Percentiles rank a stretch among this genome's conserved stretches.
These are phyloP conservation scores for Saururus chinensis DNA, from an alignment of 164 flowering plant species.

Conservation along the genomic window DNA sequence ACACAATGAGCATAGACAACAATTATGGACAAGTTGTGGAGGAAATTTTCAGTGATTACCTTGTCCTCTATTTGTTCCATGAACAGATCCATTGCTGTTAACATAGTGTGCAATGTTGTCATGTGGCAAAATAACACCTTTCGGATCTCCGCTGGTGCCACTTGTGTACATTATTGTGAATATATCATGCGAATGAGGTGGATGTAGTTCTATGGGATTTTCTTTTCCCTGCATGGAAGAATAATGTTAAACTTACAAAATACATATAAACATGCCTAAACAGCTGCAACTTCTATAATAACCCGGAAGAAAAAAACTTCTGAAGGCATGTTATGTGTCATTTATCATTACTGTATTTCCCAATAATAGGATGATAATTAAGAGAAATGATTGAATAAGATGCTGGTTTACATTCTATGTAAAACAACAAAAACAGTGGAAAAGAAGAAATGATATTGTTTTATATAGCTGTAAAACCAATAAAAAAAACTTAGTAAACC, in stretches of 20 bases:
- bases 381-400: too few species aligned
- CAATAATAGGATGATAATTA: too few species aligned
- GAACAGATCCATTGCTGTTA: slow-evolving; percentile 59
- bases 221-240: slow-evolving; percentile 49
- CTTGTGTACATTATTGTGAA: slow-evolving; percentile 97
- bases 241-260: too few species aligned
- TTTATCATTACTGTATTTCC: too few species aligned
- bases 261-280: too few species aligned
- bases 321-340: too few species aligned
- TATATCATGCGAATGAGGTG: slow-evolving; percentile 49
- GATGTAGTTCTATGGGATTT: slow-evolving; percentile 33
- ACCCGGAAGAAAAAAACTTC: too few species aligned
- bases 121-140: slow-evolving; percentile 87
- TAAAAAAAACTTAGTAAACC: slow-evolving; percentile 11
- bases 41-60: slow-evolving; percentile 23
- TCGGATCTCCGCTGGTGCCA: slow-evolving; percentile 95
- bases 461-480: not conserved
- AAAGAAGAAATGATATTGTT: not conserved
- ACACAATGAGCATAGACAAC: not conserved
- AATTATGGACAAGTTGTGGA: not conserved
- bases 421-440: too few species aligned
- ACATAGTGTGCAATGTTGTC: slow-evolving; percentile 44
- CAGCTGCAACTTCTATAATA: too few species aligned
- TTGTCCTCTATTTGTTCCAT: slow-evolving; percentile 91
- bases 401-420: too few species aligned